Evolutionary conservation across 2,329 filamentous ascomycete species (phyloP).

Genomic region (Fragosphaeria purpurea): DNA sequence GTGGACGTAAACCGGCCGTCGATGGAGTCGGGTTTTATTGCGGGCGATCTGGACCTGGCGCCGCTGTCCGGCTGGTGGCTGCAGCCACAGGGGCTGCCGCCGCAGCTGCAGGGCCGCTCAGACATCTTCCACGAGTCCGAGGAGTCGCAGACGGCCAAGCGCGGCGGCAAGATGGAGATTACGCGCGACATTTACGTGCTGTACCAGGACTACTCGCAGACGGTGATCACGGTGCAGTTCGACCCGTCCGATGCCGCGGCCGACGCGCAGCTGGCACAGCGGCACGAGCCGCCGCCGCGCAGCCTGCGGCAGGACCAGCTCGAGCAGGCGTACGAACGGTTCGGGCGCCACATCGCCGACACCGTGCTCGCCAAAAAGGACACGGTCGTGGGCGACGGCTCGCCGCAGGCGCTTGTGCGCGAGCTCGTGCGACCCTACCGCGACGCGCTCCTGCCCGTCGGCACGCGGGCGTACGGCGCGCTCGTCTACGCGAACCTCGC

Average conservation of each 20-base stretch:
- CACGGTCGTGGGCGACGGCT: conserved; percentile 73
- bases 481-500: conserved; percentile 90
- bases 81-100: conserved; percentile 67
- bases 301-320: conserved; percentile 85
- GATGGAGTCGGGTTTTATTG: conserved; percentile 73
- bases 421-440: conserved; percentile 67
- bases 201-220: conserved; percentile 95
- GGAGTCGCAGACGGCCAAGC: conserved; percentile 59
- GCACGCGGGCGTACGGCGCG: conserved; percentile 82
- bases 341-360: conserved; percentile 68
- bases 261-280: conserved; percentile 70
- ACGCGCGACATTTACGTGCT: conserved; percentile 79
- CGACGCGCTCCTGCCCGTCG: conserved; percentile 70
- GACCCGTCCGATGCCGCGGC: conserved; percentile 57
- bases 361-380: conserved; percentile 64
- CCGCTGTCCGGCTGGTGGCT: conserved; percentile 77
- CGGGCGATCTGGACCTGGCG: conserved; percentile 74
- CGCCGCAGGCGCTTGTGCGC: conserved; percentile 64
- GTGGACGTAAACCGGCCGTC: conserved; percentile 67
- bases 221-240: conserved; percentile 70
- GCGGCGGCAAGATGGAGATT: conserved; percentile 59
- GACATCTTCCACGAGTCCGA: conserved; percentile 79
- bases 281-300: conserved; percentile 74
- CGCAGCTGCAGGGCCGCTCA: conserved; percentile 68
- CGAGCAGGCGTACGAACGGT: conserved; percentile 72